Evolutionary conservation across 2,329 filamentous ascomycete species (phyloP), one percentile per base, ranked within the genome.

Genomic region (Phyllosticta citribraziliensis): DNA sequence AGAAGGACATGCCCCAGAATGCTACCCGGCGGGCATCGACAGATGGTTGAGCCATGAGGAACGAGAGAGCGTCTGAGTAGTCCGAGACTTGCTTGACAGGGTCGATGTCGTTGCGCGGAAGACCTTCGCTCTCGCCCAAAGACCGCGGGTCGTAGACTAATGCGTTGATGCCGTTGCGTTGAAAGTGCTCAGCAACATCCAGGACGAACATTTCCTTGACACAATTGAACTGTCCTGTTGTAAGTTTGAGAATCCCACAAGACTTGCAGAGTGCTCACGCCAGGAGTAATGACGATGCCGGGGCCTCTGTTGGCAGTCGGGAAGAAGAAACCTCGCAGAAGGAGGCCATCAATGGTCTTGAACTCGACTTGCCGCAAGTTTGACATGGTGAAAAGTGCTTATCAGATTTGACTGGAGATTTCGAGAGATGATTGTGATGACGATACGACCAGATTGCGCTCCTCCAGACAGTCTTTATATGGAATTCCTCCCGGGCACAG

Each of bases 281-380:
- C 70, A 8, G 68, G 68, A 17, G 63, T 70, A 54, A 70, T 64
- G 27, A 72, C 65, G 24, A 73, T 64, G n/a, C 63, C 71, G 2
- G 72, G 66, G 8, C 67, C 68, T 56, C 56, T 54, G 57, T 30
- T 33, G 27, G 27, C 47, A 10, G 70, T 72, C 24, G 70, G 67
- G 62, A 71, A 78, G 10, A 78, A 66, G 63, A 66, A 68, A 9
- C 75, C 77, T 17, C 71, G 67, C 14, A 79, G 64, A 12, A 67
- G 73, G 5, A 76, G 51, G 5, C 75, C 74, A 65, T 78, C 75
- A 2, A 76, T 55, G 6, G 76, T 77, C 54, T 72, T 70, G 67
- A 77, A 76, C 61, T 76, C 72, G 54, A 78, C 5, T 30, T 30
- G 6, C 3, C 27, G 27, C 27, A 30, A 30, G 27, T 30, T 30